Percentiles rank a stretch among this genome's conserved stretches.
Conservation (phyloP, 2,329 filamentous ascomycete species). For the Alternaria rosae region DNA sequence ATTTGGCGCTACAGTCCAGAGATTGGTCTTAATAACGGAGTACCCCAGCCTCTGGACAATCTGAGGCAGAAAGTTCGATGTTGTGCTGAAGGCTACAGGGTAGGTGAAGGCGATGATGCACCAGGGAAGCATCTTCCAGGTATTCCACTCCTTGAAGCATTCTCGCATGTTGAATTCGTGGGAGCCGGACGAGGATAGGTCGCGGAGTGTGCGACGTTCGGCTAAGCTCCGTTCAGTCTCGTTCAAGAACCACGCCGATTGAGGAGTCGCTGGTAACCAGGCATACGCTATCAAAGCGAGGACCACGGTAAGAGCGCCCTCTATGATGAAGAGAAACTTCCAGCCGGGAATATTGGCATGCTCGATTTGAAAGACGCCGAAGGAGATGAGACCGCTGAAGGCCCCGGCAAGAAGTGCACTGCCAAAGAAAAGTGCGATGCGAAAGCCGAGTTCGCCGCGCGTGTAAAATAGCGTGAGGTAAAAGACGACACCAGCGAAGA, state of each 20-base stretch:
- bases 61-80: slow-evolving; percentile 58
- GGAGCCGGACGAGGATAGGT: slow-evolving; percentile 53
- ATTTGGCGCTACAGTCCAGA: slow-evolving; percentile 60
- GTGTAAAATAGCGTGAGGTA: slow-evolving; percentile 62
- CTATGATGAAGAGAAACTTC: slow-evolving; percentile 57
- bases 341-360: slow-evolving; percentile 56
- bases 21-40: slow-evolving; percentile 56
- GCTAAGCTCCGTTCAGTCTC: slow-evolving; percentile 52
- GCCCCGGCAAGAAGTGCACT: slow-evolving; percentile 52
- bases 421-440: slow-evolving; percentile 56
- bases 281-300: slow-evolving; percentile 41
- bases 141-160: slow-evolving; percentile 55
- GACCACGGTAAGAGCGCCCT: slow-evolving; percentile 48
- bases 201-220: slow-evolving; percentile 53
- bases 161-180: slow-evolving; percentile 51
- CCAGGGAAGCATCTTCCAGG: slow-evolving; percentile 55
- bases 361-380: slow-evolving; percentile 58
- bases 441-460: slow-evolving; percentile 52
- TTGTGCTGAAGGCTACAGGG: slow-evolving; percentile 57
- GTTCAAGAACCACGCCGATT: slow-evolving; percentile 51
- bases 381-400: slow-evolving; percentile 52
- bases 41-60: slow-evolving; percentile 57
- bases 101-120: slow-evolving; percentile 58
- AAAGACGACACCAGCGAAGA: slow-evolving; percentile 63
- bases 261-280: slow-evolving; percentile 44